Evolutionary conservation across 2,329 filamentous ascomycete genomes (phyloP).

Genomic region (Stachybotrys chartarum): DNA sequence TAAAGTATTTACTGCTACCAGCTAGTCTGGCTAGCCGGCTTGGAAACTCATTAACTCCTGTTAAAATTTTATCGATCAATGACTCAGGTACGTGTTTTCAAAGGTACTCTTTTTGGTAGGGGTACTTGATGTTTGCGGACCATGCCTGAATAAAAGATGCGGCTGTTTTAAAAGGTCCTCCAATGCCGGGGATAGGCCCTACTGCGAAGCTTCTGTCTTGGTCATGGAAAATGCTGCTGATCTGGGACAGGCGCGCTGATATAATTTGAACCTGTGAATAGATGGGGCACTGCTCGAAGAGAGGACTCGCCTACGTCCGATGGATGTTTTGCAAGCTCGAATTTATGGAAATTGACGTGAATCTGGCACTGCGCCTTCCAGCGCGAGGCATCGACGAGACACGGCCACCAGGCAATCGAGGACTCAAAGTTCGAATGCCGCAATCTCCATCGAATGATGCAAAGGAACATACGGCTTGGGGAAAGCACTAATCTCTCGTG

Average conservation of each 20-base stretch:
- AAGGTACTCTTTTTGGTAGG: background rate
- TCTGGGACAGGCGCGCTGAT: background rate
- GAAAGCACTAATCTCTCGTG: too few relatives aligned
- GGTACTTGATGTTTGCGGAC: background rate
- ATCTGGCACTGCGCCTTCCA: too few relatives aligned
- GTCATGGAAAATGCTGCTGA: background rate
- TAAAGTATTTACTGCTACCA: background rate
- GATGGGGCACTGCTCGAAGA: too few relatives aligned
- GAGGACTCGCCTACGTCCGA: too few relatives aligned
- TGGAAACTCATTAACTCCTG: background rate
- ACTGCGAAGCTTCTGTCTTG: background rate
- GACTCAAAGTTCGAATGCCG: too few relatives aligned
- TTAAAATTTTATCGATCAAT: background rate
- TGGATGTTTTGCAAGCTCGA: too few relatives aligned
- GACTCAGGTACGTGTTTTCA: background rate
- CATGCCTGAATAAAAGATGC: background rate
- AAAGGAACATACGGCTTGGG: too few relatives aligned
- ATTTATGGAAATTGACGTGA: too few relatives aligned
- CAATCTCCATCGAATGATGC: too few relatives aligned
- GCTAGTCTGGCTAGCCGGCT: background rate
- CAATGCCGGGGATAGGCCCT: background rate
- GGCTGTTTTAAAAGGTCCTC: background rate
- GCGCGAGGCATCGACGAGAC: too few relatives aligned
- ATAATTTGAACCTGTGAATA: background rate
- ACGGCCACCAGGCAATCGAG: too few relatives aligned